Base-by-base conservation (phyloP, 148 eudicot genomes). In the Rhododendron henanense region DNA sequence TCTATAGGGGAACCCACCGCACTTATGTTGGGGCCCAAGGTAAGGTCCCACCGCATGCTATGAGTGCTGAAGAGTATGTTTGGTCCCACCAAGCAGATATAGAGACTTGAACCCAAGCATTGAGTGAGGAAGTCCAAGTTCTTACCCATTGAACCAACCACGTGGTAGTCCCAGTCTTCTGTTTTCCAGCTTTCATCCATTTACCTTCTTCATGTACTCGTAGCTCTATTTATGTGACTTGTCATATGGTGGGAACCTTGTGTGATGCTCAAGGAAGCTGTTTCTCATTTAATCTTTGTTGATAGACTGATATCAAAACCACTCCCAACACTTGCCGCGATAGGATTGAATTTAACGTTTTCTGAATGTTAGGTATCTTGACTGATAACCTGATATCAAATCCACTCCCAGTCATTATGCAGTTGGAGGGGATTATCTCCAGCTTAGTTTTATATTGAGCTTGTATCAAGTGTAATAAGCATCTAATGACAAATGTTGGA, bases 201-300 rank as follows among this genome's bases (percentile, higher is more conserved):
- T 57, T 18, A 19, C 74, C 25, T 47, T 85, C 8, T 31, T 85
- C 37, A 45, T 41, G 57, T 18, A 50, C 35, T 16, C n/a, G 10
- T 6, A 59, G 13, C 15, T 45, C 71, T 4, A 83, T 37, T 16
- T 44, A 15, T 28, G 75, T 69, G 35, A 28, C 53, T 44, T 61
- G 69, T 63, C 73, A 41, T 44, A 71, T 73, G 28, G 79, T 31
- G 41, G 63, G 75, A 67, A 44, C n/a, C 51, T 28, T 51, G 6
- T 45, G n/a, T 65, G n/a, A 33, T 84, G 63, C 16, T 48, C 21
- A 41, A 67, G 78, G 78, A 83, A 69, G 33, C 85, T 83, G 57
- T 83, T 83, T 44, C 39, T 45, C 57, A 9, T 28, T 65, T 67
- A 31, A 83, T 53, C 15, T 65, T 25, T 67, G 79, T 44, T 39